Evolutionary conservation across 2,329 filamentous ascomycete genomes (phyloP), one percentile per base, ranked within the genome.

Genomic region (Penicillium sp.): DNA sequence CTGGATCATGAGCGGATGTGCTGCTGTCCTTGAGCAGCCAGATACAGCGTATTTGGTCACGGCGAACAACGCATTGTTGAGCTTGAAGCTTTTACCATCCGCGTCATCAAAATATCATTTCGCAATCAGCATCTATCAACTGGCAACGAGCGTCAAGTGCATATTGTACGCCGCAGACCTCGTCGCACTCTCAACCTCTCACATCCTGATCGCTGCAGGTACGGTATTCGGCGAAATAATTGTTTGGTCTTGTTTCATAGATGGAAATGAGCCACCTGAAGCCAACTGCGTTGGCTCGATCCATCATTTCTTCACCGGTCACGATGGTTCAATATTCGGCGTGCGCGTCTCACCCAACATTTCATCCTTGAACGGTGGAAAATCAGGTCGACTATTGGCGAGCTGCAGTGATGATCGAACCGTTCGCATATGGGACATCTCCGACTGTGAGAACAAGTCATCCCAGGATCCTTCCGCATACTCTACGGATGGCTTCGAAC

Each of bases 361-460:
- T 18, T 54, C 56, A 6, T 58, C 72, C 20, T 55, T 68, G 1
- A 68, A 73, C 13, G 61, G 55, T 14, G 75, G 74, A 0, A 66
- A 64, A 6, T 67, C 67, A 18, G 74, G 76, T 24, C 79, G 88
- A 46, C 70, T 96, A n/a, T 77, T 99, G 30, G 89, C 87, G 13
- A 96, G 89, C 63, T 99, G 94, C 68, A 97, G 92, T 65, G 94
- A 99, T 66, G 94, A 99, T 71, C 82, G 94, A 45, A 96, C 91
- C 0, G 84, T 99, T 20, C 81, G 89, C 13, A 74, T 97, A 1
- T 97, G 94, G 92, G 84, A 96, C 65, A 83, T 96, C 7, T 85
- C 86, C 0, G 79, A 84, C 50, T 75, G 77, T 33, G 65, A 66
- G 4, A 53, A 68, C 2, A 63, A 61, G 1, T 59, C 63, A 1